Evolutionary conservation across 345 rosid species (phyloP).

Genomic region (Limnanthes douglasii): DNA sequence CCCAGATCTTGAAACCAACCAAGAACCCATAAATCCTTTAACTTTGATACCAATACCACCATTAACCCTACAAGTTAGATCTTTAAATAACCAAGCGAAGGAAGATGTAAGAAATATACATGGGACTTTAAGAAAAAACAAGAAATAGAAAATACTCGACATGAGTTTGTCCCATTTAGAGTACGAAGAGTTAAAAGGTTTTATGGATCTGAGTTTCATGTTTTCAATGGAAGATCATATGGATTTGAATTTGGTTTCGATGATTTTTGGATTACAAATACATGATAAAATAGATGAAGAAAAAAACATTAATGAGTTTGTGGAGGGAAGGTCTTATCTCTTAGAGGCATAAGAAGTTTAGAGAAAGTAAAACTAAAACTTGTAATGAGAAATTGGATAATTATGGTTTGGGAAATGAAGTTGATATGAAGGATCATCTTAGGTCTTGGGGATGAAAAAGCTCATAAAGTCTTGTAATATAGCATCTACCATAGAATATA

Average conservation of each 20-base stretch:
- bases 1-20: constrained; percentile 3
- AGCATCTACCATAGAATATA: too few species aligned
- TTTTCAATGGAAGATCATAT: constrained; percentile 44
- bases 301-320: constrained; percentile 2
- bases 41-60: constrained; percentile 1
- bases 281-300: constrained; percentile 15
- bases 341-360: constrained; percentile 45
- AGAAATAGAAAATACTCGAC: constrained; percentile 12
- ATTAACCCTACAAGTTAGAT: constrained; percentile 14
- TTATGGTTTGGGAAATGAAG: constrained; percentile 22
- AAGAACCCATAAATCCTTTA: neutral
- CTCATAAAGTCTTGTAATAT: too few species aligned
- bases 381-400: constrained; percentile 23
- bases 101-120: constrained; percentile 1
- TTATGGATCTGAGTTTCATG: constrained; percentile 66
- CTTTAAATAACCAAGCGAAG: constrained; percentile 27
- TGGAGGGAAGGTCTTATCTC: constrained; percentile 33
- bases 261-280: constrained; percentile 49
- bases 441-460: constrained; percentile 62
- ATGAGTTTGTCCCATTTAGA: constrained; percentile 55
- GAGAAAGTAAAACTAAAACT: constrained; percentile 13
- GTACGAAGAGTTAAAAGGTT: constrained; percentile 55
- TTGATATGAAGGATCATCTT: constrained; percentile 39
- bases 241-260: constrained; percentile 29
- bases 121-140: constrained; percentile 6